Percentiles rank a stretch among this genome's conserved stretches.
Evolutionary conservation across 164 flowering plant genomes (phyloP).

Genomic region (Santalum album): DNA sequence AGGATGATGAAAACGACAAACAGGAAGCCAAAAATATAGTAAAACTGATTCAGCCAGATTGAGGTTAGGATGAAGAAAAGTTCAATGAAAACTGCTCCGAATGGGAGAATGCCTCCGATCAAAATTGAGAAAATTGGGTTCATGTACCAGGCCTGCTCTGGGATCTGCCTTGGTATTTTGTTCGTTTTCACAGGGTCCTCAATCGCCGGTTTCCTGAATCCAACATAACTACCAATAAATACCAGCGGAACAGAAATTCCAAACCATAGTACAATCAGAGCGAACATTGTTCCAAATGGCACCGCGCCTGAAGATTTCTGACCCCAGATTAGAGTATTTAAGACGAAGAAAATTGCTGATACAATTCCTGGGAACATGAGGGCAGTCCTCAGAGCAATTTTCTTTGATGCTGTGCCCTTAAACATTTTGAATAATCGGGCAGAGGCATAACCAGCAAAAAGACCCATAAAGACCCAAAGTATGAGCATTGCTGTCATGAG

Average conservation of each 20-base stretch:
- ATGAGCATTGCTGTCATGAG: slow-evolving; percentile 69
- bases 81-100: slow-evolving; percentile 61
- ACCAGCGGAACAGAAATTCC: slow-evolving; percentile 65
- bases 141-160: slow-evolving; percentile 65
- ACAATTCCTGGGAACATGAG: slow-evolving; percentile 45
- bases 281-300: slow-evolving; percentile 73
- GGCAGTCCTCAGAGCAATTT: slow-evolving; percentile 45
- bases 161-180: slow-evolving; percentile 47
- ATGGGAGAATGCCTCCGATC: slow-evolving; percentile 60
- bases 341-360: slow-evolving; percentile 40
- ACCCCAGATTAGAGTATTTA: slow-evolving; percentile 66
- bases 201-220: slow-evolving; percentile 51
- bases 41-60: slow-evolving; percentile 58
- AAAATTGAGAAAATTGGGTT: slow-evolving; percentile 44
- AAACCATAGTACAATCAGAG: slow-evolving; percentile 52
- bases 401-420: slow-evolving; percentile 62
- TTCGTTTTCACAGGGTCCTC: slow-evolving; percentile 50
- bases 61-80: slow-evolving; percentile 63
- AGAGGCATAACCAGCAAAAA: slow-evolving; percentile 58
- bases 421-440: slow-evolving; percentile 55
- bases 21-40: slow-evolving; percentile 60
- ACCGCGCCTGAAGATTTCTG: slow-evolving; percentile 67
- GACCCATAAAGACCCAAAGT: slow-evolving; percentile 68
- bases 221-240: slow-evolving; percentile 53
- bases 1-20: slow-evolving; percentile 51